Percentiles rank a stretch among this genome's conserved stretches.
phyloP scores from a whole-genome alignment of 805 yeast species.

The Teunomyces lycoperdinae region DNA sequence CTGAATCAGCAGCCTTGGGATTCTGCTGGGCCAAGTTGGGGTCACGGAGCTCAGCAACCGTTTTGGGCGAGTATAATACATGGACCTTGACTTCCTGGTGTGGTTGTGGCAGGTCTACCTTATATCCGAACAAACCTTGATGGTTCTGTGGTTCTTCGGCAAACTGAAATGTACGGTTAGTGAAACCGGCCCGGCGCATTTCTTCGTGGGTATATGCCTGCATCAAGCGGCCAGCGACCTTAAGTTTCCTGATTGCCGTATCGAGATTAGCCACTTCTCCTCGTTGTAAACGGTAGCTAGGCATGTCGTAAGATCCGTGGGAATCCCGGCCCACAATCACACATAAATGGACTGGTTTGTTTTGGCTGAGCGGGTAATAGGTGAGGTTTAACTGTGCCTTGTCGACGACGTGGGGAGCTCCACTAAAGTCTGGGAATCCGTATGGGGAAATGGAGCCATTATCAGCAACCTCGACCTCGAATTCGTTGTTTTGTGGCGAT shows the following conservation, averaged over 20 bases:
- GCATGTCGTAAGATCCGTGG: conserved; percentile 66
- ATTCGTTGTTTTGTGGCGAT: conserved; percentile 50
- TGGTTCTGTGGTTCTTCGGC: conserved; percentile 48
- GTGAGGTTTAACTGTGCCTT: conserved; percentile 19
- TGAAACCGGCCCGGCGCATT: conserved; percentile 75
- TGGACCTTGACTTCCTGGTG: conserved; percentile 74
- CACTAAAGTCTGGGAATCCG: conserved; percentile 23
- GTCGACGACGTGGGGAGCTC: conserved; percentile 20
- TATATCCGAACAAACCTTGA: conserved; percentile 34
- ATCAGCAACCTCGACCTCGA: conserved; percentile 49
- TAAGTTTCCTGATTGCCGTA: conserved; percentile 68
- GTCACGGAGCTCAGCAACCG: conserved; percentile 70
- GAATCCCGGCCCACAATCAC: conserved; percentile 76
- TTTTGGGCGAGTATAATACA: conserved; percentile 61
- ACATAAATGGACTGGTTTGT: conserved; percentile 81
- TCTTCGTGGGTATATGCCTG: conserved; percentile 90
- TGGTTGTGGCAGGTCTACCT: conserved; percentile 49
- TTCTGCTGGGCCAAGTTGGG: conserved; percentile 88
- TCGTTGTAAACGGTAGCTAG: conserved; percentile 41
- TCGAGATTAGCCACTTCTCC: conserved; percentile 66
- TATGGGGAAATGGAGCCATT: conserved; percentile 30
- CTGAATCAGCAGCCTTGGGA: conserved; percentile 63
- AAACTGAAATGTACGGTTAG: conserved; percentile 73
- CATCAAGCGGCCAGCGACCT: conserved; percentile 84
- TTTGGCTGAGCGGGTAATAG: conserved; percentile 49